These are phyloP conservation scores for Xylariaceae sp. DNA, from an alignment of 2,329 filamentous ascomycete genomes.

Conservation along the genomic window DNA sequence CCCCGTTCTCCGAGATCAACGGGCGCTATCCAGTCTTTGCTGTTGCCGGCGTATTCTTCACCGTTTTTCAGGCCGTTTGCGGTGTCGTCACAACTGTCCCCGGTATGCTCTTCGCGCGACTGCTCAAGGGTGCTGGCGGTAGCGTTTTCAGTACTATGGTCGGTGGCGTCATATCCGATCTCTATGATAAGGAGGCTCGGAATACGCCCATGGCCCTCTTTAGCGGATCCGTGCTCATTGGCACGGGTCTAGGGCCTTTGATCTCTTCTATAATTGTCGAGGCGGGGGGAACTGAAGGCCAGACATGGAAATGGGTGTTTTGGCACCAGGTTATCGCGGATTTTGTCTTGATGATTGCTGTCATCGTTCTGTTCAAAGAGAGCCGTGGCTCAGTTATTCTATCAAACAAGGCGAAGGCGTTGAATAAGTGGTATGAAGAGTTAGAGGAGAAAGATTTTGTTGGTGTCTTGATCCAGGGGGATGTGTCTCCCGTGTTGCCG, in stretches of 20 bases:
- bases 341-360: slow-evolving; percentile 65
- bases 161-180: slow-evolving; percentile 87
- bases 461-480: slow-evolving; percentile 50
- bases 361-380: slow-evolving; percentile 78
- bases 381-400: slow-evolving; percentile 83
- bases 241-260: slow-evolving; percentile 80
- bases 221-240: slow-evolving; percentile 77
- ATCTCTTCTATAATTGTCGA: slow-evolving; percentile 73
- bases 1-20: slow-evolving; percentile 87
- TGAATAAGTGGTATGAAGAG: slow-evolving; percentile 82
- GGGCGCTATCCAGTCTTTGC: slow-evolving; percentile 85
- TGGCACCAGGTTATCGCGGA: slow-evolving; percentile 81
- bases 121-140: slow-evolving; percentile 78
- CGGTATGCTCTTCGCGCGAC: slow-evolving; percentile 77
- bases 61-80: slow-evolving; percentile 74
- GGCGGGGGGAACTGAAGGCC: slow-evolving; percentile 52
- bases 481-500: slow-evolving; percentile 13
- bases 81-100: slow-evolving; percentile 72
- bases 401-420: slow-evolving; percentile 71
- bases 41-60: slow-evolving; percentile 73
- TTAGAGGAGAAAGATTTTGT: slow-evolving; percentile 70
- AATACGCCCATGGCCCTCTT: slow-evolving; percentile 93
- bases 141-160: slow-evolving; percentile 87
- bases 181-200: slow-evolving; percentile 78
- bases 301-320: slow-evolving; percentile 83